Evolutionary conservation across 2,329 filamentous ascomycete genomes (phyloP).

Genomic region (Aspergillus chevalieri): DNA sequence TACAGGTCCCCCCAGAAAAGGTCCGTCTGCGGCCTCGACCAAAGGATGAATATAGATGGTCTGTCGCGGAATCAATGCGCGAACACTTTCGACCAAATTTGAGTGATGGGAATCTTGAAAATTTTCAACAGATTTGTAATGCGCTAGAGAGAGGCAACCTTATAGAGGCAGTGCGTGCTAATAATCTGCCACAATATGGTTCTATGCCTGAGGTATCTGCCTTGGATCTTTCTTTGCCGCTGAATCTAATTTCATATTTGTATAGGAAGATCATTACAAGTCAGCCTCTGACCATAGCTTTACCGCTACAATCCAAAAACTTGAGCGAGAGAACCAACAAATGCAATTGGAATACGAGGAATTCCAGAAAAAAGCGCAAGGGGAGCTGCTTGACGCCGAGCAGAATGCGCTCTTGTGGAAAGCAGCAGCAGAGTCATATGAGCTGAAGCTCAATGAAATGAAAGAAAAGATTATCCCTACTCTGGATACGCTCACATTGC

Average conservation of each 20-base stretch:
- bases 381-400: background rate
- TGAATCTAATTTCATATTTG: background rate
- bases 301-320: constrained; percentile 1
- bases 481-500: background rate
- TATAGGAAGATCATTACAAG: background rate
- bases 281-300: background rate
- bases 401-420: background rate
- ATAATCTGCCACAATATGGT: too few species aligned
- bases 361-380: background rate
- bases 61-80: too few species aligned
- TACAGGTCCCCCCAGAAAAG: background rate
- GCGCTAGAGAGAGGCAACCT: too few species aligned
- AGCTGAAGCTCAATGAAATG: background rate
- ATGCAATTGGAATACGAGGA: background rate
- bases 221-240: too few species aligned
- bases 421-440: background rate
- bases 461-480: background rate
- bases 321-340: background rate
- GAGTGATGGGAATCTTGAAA: too few species aligned
- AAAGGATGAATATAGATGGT: background rate
- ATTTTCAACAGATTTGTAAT: too few species aligned
- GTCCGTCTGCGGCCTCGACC: constrained; percentile 1
- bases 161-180: too few species aligned
- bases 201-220: too few species aligned
- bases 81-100: too few species aligned